A percentile compares a stretch with the other conserved stretches of the same genome.
Conservation (phyloP, 176 grass and related monocot genomes). For the Cenchrus americanus region DNA sequence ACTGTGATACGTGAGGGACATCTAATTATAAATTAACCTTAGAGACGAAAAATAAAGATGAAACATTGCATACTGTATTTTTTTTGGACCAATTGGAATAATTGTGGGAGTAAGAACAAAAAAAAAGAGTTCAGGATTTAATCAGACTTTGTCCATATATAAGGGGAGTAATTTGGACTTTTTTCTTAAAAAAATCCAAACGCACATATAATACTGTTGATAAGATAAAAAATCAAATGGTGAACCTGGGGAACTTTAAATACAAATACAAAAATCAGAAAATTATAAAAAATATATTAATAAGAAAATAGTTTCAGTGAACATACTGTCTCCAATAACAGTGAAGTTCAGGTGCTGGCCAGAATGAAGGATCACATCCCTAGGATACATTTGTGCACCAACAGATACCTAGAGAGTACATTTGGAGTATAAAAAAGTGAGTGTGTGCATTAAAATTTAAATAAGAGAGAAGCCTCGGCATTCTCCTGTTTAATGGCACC, state of each 20-base stretch:
- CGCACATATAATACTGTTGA: neutral
- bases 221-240: slow-evolving; percentile 29
- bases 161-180: too few relatives aligned
- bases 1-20: too few relatives aligned
- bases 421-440: slow-evolving; percentile 20
- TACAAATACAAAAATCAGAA: neutral
- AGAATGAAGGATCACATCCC: slow-evolving; percentile 62
- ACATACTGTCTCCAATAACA: slow-evolving; percentile 67
- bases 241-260: neutral
- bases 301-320: slow-evolving; percentile 38
- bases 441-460: neutral
- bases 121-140: too few relatives aligned
- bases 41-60: too few relatives aligned
- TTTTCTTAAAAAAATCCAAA: too few relatives aligned
- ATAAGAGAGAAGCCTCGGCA: neutral
- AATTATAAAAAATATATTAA: neutral
- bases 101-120: too few relatives aligned
- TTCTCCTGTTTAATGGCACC: neutral
- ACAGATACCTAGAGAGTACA: slow-evolving; percentile 70
- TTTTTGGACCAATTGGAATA: too few relatives aligned
- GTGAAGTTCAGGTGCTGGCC: slow-evolving; percentile 80
- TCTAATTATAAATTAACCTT: too few relatives aligned
- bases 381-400: slow-evolving; percentile 68
- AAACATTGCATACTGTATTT: too few relatives aligned
- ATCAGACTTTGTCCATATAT: too few relatives aligned